Percentiles rank a stretch among this genome's conserved stretches.
Conservation (phyloP, 371 early-diverging fungal genomes). For the Mortierella sp. region DNA sequence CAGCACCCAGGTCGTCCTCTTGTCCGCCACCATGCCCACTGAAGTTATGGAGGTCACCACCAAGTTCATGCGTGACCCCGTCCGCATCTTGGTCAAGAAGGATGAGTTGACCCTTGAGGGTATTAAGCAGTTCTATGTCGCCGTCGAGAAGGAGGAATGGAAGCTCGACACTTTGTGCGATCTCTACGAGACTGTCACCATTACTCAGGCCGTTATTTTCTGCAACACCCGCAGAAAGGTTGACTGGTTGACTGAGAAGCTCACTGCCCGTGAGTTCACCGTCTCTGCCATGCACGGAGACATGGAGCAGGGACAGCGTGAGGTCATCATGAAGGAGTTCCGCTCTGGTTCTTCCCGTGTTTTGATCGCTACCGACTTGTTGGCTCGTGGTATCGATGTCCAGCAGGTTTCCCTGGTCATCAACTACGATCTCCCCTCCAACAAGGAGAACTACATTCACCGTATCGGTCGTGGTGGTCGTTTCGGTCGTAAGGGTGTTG, state of each 20-base stretch:
- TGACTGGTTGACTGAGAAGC: slow-evolving; percentile 89
- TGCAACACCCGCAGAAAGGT: slow-evolving; percentile 96
- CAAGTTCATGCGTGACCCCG: slow-evolving; percentile 93
- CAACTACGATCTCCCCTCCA: slow-evolving; percentile 98
- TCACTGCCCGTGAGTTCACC: slow-evolving; percentile 88
- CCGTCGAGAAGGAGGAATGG: slow-evolving; percentile 93
- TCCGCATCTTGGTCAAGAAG: slow-evolving; percentile 95
- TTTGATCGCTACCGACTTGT: slow-evolving; percentile 98
- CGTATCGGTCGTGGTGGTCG: slow-evolving; percentile 99
- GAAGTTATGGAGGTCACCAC: slow-evolving; percentile 93
- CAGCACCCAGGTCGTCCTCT: slow-evolving; percentile 87
- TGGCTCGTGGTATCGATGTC: slow-evolving; percentile 99
- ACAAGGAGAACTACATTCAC: slow-evolving; percentile 98
- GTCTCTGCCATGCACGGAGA: slow-evolving; percentile 98
- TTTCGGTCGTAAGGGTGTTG: slow-evolving; percentile 99
- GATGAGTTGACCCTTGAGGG: slow-evolving; percentile 97
- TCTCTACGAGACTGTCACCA: slow-evolving; percentile 91
- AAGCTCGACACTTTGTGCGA: slow-evolving; percentile 93
- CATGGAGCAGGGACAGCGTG: slow-evolving; percentile 97
- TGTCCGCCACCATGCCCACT: slow-evolving; percentile 94
- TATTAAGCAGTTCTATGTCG: slow-evolving; percentile 93
- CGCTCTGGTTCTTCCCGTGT: slow-evolving; percentile 95
- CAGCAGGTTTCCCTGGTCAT: slow-evolving; percentile 99
- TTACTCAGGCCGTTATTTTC: slow-evolving; percentile 97
- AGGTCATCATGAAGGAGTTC: slow-evolving; percentile 98